Conservation (phyloP, 2,329 filamentous ascomycete genomes). For the Aspergillus cejpii region DNA sequence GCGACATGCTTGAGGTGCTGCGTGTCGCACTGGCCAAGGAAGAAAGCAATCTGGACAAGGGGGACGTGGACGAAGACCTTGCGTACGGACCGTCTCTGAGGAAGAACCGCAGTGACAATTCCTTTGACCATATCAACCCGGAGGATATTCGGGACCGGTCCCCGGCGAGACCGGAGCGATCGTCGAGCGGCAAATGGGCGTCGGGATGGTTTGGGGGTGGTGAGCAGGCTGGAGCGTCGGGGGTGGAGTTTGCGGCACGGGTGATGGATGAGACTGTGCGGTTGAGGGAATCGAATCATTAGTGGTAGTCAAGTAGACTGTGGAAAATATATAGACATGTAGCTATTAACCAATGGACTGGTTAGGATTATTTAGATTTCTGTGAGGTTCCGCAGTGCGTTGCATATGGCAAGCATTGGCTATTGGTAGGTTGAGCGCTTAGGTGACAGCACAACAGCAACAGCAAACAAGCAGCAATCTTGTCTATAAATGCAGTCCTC, state of each 20-base stretch:
- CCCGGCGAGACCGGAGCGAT: constrained; percentile 9
- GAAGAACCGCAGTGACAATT: constrained; percentile 77
- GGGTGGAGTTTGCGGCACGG: constrained; percentile 26
- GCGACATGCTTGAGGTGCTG: constrained; percentile 67
- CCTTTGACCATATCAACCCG: constrained; percentile 82
- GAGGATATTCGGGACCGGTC: constrained; percentile 48
- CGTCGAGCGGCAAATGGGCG: constrained; percentile 24
- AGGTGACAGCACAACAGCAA: not conserved
- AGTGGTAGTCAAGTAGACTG: not conserved
- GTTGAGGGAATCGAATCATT: constrained; percentile 9
- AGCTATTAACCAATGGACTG: not conserved
- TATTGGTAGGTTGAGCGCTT: not conserved
- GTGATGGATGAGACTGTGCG: constrained; percentile 23
- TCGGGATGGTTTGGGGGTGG: constrained; percentile 29
- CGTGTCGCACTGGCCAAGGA: constrained; percentile 74
- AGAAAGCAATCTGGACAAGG: constrained; percentile 53
- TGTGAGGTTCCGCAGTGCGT: not conserved
- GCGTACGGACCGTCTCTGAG: constrained; percentile 48
- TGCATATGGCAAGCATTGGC: too few relatives aligned
- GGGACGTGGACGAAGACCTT: constrained; percentile 30
- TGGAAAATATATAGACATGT: not conserved
- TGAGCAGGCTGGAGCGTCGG: constrained; percentile 23
- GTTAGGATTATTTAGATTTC: too few relatives aligned
- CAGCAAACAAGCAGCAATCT: too few relatives aligned
- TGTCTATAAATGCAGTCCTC: too few relatives aligned